phyloP scores from a whole-genome alignment of 2,329 filamentous ascomycete species.

The Periconia digitata region DNA sequence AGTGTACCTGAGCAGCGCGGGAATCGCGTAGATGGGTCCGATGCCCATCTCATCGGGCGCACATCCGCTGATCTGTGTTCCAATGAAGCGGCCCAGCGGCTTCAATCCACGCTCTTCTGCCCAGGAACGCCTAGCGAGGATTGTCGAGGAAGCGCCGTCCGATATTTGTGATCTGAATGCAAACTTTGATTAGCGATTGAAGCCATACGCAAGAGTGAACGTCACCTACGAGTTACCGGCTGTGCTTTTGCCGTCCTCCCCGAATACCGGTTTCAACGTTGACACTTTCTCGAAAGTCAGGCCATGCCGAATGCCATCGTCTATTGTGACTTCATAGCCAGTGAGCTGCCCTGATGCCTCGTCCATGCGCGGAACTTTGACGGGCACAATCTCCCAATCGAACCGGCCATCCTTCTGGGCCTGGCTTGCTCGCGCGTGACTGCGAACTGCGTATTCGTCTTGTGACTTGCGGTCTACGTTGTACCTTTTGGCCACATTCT shows the following conservation, averaged over 20 bases:
- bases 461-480: slow-evolving; percentile 75
- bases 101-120: slow-evolving; percentile 84
- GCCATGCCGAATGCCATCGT: slow-evolving; percentile 88
- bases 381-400: slow-evolving; percentile 89
- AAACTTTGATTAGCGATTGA: slow-evolving; percentile 1
- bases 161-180: slow-evolving; percentile 78
- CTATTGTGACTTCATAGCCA: slow-evolving; percentile 74
- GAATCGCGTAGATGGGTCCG: slow-evolving; percentile 69
- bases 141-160: slow-evolving; percentile 84
- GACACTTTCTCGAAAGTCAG: slow-evolving; percentile 78
- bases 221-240: slow-evolving; percentile 68
- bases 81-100: slow-evolving; percentile 90
- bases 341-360: slow-evolving; percentile 74
- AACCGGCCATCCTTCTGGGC: slow-evolving; percentile 89
- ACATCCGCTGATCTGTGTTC: slow-evolving; percentile 86
- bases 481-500: slow-evolving; percentile 92
- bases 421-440: slow-evolving; percentile 79
- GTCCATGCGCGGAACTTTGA: slow-evolving; percentile 77
- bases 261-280: slow-evolving; percentile 89
- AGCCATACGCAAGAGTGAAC: neutral
- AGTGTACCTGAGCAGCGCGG: slow-evolving; percentile 79
- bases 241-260: slow-evolving; percentile 85
- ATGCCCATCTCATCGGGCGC: slow-evolving; percentile 97
- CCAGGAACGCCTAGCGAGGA: slow-evolving; percentile 91
- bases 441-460: slow-evolving; percentile 84